Conservation (phyloP, 1,284 basidiomycete genomes). For the Xerocomus cyaneibrunnescens region DNA sequence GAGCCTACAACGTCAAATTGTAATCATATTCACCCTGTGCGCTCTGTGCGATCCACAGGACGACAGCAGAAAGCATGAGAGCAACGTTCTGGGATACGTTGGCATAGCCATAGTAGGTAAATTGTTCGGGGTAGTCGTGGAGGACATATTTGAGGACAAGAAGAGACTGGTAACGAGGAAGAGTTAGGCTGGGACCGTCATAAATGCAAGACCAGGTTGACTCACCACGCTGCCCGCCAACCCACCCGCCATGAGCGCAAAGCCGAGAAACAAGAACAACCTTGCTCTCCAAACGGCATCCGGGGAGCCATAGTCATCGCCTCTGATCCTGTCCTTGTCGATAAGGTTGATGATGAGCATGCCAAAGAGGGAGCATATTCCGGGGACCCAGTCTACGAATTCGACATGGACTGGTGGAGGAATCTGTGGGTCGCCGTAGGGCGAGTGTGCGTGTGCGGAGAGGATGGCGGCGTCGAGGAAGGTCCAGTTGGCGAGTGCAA, state of each 20-base stretch:
- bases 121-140: constrained; percentile 70
- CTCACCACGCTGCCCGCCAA: constrained; percentile 90
- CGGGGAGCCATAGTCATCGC: constrained; percentile 83
- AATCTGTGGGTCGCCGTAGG: constrained; percentile 66
- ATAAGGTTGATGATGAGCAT: constrained; percentile 94
- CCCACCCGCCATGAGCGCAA: constrained; percentile 95
- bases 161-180: constrained; percentile 59
- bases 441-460: constrained; percentile 77
- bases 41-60: constrained; percentile 87
- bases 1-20: constrained; percentile 66
- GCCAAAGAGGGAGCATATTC: constrained; percentile 90
- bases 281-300: constrained; percentile 89
- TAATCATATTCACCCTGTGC: constrained; percentile 85
- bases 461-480: constrained; percentile 93
- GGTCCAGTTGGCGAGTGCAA: constrained; percentile 93
- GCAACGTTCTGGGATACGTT: constrained; percentile 91
- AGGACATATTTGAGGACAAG: constrained; percentile 92
- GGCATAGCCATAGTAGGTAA: constrained; percentile 91
- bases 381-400: constrained; percentile 95
- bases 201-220: constrained; percentile 22
- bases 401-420: constrained; percentile 82
- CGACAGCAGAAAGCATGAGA: constrained; percentile 87
- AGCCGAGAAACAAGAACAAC: constrained; percentile 91
- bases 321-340: constrained; percentile 89
- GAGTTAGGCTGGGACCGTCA: not conserved